phyloP scores from a whole-genome alignment of 768 basidiomycete species.

The Calocybe indica region DNA sequence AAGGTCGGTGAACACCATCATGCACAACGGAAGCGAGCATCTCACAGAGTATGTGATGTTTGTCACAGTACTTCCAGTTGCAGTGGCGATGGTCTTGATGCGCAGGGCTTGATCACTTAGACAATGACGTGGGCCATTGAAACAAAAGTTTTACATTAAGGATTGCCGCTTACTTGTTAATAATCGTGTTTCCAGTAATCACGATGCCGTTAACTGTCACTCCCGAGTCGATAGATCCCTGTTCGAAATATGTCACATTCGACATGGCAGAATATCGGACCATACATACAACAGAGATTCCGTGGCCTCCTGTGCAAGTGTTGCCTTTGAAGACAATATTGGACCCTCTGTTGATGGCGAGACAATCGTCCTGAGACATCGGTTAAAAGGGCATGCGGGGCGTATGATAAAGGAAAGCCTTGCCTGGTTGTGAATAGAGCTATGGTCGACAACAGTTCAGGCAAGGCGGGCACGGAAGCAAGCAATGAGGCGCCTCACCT shows the following conservation, averaged over 20 bases:
- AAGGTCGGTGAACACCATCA: not conserved
- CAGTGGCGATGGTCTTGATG: slow-evolving; percentile 48
- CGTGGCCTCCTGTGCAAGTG: slow-evolving; percentile 55
- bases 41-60: slow-evolving; percentile 45
- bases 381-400: not conserved
- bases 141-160: not conserved
- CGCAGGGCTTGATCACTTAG: slow-evolving; percentile 48
- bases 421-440: slow-evolving; percentile 30
- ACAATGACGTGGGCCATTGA: not conserved
- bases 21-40: not conserved
- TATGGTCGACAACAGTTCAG: slow-evolving; percentile 3
- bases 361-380: slow-evolving; percentile 47
- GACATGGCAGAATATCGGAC: slow-evolving; percentile 20
- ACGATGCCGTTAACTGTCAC: slow-evolving; percentile 39
- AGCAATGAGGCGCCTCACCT: slow-evolving; percentile 20
- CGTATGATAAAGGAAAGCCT: slow-evolving; percentile 4
- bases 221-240: slow-evolving; percentile 52
- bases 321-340: slow-evolving; percentile 47
- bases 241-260: slow-evolving; percentile 22
- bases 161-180: slow-evolving; percentile 37
- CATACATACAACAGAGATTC: slow-evolving; percentile 50
- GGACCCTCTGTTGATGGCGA: slow-evolving; percentile 42
- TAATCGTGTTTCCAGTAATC: slow-evolving; percentile 46
- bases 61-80: slow-evolving; percentile 41
- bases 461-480: too few species aligned